Evolutionary conservation across 225 moss, liverwort and hornwort species (phyloP).

Genomic region (Bryum argenteum): DNA sequence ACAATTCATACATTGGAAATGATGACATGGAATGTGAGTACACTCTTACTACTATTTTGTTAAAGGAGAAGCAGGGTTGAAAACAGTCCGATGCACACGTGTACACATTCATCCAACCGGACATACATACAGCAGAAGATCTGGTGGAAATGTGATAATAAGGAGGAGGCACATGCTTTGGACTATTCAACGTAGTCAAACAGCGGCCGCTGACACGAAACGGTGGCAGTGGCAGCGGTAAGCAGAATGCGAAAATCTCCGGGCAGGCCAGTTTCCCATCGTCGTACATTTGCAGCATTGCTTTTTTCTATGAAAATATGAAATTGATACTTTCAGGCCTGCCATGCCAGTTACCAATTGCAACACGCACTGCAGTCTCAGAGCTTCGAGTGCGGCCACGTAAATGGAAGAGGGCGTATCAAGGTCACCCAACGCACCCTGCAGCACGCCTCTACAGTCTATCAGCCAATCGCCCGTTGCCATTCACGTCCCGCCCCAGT

Average conservation of each 20-base stretch:
- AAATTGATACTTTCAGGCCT: neutral
- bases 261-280: constrained; percentile 1
- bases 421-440: constrained; percentile 15
- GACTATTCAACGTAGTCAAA: neutral
- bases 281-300: neutral
- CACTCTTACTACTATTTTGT: too few relatives aligned
- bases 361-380: neutral
- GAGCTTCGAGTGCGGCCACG: constrained; percentile 15
- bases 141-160: too few relatives aligned
- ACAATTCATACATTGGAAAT: too few relatives aligned
- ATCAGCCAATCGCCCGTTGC: neutral
- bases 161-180: too few relatives aligned
- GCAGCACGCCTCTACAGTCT: neutral
- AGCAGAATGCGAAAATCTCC: neutral
- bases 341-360: neutral
- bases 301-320: neutral
- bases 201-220: neutral
- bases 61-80: too few relatives aligned
- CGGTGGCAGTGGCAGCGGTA: neutral
- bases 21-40: too few relatives aligned
- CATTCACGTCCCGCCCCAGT: neutral
- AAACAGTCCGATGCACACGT: too few relatives aligned
- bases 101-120: too few relatives aligned
- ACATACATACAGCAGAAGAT: too few relatives aligned
- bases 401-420: neutral